These are phyloP conservation scores for Phytophthora pluvialis DNA, from an alignment of 352 stramenopile genomes.

Conservation along the genomic window DNA sequence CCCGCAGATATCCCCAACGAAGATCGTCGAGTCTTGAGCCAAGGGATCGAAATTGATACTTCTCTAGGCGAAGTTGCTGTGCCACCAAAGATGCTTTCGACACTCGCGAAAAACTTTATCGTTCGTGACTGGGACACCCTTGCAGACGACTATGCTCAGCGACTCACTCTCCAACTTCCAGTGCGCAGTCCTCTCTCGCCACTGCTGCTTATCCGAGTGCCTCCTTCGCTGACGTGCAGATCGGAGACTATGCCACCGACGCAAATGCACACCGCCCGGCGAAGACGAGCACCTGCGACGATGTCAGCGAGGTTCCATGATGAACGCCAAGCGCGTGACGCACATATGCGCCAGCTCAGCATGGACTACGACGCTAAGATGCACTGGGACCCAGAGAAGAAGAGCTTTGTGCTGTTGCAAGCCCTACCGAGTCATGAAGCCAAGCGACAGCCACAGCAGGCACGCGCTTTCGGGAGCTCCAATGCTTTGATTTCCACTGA, in stretches of 20 bases:
- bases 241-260: not conserved
- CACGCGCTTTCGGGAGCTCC: not conserved
- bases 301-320: slow-evolving; percentile 31
- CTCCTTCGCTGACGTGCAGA: slow-evolving; percentile 21
- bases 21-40: not conserved
- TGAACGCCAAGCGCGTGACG: slow-evolving; percentile 32
- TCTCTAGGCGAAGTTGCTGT: slow-evolving; percentile 29
- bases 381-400: slow-evolving; percentile 45
- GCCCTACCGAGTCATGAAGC: not conserved
- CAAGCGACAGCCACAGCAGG: slow-evolving; percentile 9
- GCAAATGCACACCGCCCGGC: slow-evolving; percentile 21
- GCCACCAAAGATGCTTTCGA: slow-evolving; percentile 56
- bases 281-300: slow-evolving; percentile 10
- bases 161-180: slow-evolving; percentile 38
- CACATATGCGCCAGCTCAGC: slow-evolving; percentile 44
- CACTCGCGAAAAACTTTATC: slow-evolving; percentile 52
- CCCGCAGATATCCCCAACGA: not conserved
- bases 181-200: slow-evolving; percentile 22
- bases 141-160: slow-evolving; percentile 41
- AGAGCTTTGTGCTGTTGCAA: slow-evolving; percentile 37
- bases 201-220: slow-evolving; percentile 7
- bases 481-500: not conserved
- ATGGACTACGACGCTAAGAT: slow-evolving; percentile 46
- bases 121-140: slow-evolving; percentile 51
- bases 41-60: slow-evolving; percentile 14